Conservation (phyloP, 1,284 basidiomycete genomes). For the Ustilago hordei region DNA sequence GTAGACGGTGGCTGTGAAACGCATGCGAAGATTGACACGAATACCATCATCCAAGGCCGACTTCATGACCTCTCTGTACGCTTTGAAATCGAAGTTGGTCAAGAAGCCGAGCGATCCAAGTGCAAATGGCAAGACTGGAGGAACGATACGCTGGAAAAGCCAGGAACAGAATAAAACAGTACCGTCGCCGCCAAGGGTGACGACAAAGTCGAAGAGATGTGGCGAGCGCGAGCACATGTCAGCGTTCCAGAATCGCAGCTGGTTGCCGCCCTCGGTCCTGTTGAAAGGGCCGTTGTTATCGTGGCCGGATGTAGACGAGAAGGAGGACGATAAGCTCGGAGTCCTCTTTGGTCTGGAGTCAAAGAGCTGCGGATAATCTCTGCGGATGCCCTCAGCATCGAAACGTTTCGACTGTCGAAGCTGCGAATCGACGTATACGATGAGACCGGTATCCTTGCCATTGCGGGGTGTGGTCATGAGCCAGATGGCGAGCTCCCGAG, state of each 20-base stretch:
- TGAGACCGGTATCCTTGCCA: conserved; percentile 57
- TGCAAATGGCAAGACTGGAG: conserved; percentile 95
- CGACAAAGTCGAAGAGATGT: conserved; percentile 96
- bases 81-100: conserved; percentile 95
- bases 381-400: conserved; percentile 87
- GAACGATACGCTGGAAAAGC: conserved; percentile 98
- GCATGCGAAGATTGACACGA: conserved; percentile 96
- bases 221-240: conserved; percentile 93
- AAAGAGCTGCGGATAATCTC: conserved; percentile 89
- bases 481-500: conserved; percentile 83
- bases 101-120: conserved; percentile 98
- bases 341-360: conserved; percentile 68
- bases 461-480: conserved; percentile 63
- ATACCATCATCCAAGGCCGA: conserved; percentile 91
- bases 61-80: conserved; percentile 88
- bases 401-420: conserved; percentile 91
- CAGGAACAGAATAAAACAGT: conserved; percentile 99
- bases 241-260: conserved; percentile 95
- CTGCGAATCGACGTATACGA: conserved; percentile 89
- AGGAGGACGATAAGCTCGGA: conserved; percentile 38
- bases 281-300: conserved; percentile 36
- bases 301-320: conserved; percentile 35
- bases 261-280: conserved; percentile 75
- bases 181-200: conserved; percentile 95
- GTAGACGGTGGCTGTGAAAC: conserved; percentile 98